Evolutionary conservation across 305 asterid species (phyloP), one percentile per base, ranked within the genome.

Genomic region (Solanum chacoense): DNA sequence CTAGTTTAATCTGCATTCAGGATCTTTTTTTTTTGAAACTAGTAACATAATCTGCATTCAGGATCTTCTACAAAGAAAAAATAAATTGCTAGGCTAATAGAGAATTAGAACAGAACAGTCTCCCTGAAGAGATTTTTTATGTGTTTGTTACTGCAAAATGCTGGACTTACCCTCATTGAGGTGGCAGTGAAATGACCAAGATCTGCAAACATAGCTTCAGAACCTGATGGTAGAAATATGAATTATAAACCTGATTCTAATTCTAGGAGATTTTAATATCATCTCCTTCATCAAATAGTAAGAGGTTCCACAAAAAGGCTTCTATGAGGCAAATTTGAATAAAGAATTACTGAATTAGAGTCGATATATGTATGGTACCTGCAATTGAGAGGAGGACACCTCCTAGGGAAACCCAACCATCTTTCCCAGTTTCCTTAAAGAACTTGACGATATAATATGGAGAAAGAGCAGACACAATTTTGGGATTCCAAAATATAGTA

Each of bases 401-500:
- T 91, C 99, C 99, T 85, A 96, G 96, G 73, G 99, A 93, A 90
- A 96, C 88, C 99, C 99, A 97, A 88, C 99, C 99, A 76, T 95
- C 95, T 92, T 89, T 95, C 87, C 99, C 98, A 88, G 99, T 97
- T 90, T 88, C 90, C 38, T 84, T 55, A 88, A 96, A 97, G 92
- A 94, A 97, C 90, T 91, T 93, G 91, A 94, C 22, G 37, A 96
- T 93, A 90, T 97, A 97, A 93, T 93, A 93, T 18, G 99, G 99
- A 90, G 99, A 97, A 90, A 97, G 96, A 80, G 99, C 99, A 90
- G 87, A 88, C 35, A 96, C 92, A 88, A 96, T 88, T 88, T 91
- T 95, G 20, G 99, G 99, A 89, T 97, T 95, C 99, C 99, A 97
- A 87, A 79, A 50, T 71, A 96, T 90, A n/a, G 89, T 92, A 90